phyloP scores from a whole-genome alignment of 2,329 filamentous ascomycete genomes.

The Stemphylium vesicarium region DNA sequence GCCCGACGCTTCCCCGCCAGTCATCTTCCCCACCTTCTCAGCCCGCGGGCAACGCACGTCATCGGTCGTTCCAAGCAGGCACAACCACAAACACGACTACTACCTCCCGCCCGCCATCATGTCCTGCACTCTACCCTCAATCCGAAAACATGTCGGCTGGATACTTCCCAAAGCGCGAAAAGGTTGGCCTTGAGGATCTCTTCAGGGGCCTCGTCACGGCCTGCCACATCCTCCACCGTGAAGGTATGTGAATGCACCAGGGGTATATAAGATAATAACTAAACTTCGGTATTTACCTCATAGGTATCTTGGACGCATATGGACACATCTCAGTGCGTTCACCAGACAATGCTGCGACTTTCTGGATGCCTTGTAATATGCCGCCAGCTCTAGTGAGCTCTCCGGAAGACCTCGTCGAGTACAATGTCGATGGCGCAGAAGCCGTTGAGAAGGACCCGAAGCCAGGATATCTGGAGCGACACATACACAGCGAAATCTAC shows the following conservation, averaged over 20 bases:
- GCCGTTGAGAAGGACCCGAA: conserved; percentile 44
- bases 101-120: conserved; percentile 6
- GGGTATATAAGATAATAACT: too few species aligned
- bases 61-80: conserved; percentile 19
- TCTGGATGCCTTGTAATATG: conserved; percentile 54
- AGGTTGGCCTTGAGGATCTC: conserved; percentile 46
- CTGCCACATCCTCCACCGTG: conserved; percentile 60
- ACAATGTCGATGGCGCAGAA: conserved; percentile 51
- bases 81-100: conserved; percentile 7
- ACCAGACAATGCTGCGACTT: conserved; percentile 54
- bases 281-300: too few species aligned
- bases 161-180: conserved; percentile 49
- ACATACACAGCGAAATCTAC: conserved; percentile 56
- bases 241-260: conserved; percentile 30
- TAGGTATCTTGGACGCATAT: conserved; percentile 58
- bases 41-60: conserved; percentile 22
- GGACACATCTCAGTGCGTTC: conserved; percentile 62
- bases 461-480: conserved; percentile 51
- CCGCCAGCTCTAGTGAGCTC: conserved; percentile 53
- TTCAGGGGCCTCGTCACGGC: conserved; percentile 53
- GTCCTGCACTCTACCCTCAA: not conserved
- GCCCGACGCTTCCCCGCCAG: conserved; percentile 9
- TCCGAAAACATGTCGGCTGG: conserved; percentile 38
- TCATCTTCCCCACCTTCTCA: conserved; percentile 4
- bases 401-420: conserved; percentile 53